A percentile compares a stretch with the other conserved stretches of the same genome.
These are phyloP conservation scores for Forsythia suspensa DNA, from an alignment of 257 asterid species.

Conservation along the genomic window DNA sequence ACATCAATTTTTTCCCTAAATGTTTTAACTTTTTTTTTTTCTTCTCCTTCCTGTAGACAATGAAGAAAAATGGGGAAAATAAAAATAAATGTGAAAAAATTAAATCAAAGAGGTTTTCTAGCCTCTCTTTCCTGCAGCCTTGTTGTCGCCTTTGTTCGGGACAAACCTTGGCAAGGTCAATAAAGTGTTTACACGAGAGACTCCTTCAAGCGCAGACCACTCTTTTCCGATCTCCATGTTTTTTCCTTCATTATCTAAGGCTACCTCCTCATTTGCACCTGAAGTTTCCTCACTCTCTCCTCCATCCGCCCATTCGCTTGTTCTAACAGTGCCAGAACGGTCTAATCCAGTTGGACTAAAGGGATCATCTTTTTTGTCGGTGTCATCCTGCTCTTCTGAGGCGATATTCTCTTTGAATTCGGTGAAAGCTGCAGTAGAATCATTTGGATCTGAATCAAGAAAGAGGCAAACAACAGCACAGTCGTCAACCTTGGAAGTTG, in stretches of 20 bases:
- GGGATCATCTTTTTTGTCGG: not conserved
- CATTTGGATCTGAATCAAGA: slow-evolving; percentile 36
- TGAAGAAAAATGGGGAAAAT: not conserved
- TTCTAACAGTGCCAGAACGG: slow-evolving; percentile 28
- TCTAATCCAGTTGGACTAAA: slow-evolving; percentile 20
- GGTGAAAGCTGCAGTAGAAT: slow-evolving; percentile 19
- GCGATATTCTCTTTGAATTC: slow-evolving; percentile 21
- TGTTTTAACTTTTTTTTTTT: not conserved
- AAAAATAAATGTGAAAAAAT: not conserved
- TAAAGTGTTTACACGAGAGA: slow-evolving; percentile 45
- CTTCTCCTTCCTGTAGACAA: not conserved
- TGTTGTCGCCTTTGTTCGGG: slow-evolving; percentile 27
- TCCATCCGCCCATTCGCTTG: slow-evolving; percentile 4
- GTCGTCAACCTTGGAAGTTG: slow-evolving; percentile 65
- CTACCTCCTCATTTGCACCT: slow-evolving; percentile 16
- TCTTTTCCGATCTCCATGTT: slow-evolving; percentile 19
- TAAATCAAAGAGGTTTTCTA: slow-evolving; percentile 5
- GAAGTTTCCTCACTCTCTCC: slow-evolving; percentile 12
- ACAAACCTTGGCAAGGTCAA: slow-evolving; percentile 44
- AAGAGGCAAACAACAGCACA: slow-evolving; percentile 68
- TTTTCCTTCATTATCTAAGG: slow-evolving; percentile 26
- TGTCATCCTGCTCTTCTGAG: slow-evolving; percentile 13
- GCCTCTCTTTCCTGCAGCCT: slow-evolving; percentile 25
- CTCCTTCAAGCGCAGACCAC: slow-evolving; percentile 38
- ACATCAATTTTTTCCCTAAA: slow-evolving; percentile 9